Conservation (phyloP, 805 yeast genomes). For the Kodamaea jinghongensis region DNA sequence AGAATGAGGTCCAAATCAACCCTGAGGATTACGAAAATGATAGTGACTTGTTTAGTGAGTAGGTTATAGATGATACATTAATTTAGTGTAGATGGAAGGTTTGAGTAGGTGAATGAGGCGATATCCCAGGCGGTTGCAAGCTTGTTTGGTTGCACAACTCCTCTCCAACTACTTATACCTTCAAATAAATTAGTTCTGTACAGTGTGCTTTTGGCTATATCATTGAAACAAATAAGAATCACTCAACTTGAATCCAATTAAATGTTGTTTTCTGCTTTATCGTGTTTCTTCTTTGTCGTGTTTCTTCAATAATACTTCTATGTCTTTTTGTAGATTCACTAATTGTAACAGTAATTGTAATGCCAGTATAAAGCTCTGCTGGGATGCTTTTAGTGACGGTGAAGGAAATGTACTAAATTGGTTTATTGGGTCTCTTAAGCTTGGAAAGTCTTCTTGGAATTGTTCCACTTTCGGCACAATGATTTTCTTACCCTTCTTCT, state of each 20-base stretch:
- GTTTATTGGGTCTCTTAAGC: slow-evolving; percentile 16
- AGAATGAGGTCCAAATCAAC: slow-evolving; percentile 21
- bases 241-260: too few species aligned
- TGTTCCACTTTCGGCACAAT: too few species aligned
- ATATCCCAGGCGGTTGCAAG: background rate
- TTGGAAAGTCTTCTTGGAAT: background rate
- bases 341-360: slow-evolving; percentile 19
- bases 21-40: slow-evolving; percentile 49
- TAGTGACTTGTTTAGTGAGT: slow-evolving; percentile 46
- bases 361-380: slow-evolving; percentile 15
- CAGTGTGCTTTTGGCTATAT: too few species aligned
- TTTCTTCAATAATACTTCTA: slow-evolving; percentile 19
- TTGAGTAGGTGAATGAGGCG: background rate
- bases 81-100: background rate
- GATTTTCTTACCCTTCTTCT: background rate
- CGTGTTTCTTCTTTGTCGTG: too few species aligned
- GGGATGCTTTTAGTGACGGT: slow-evolving; percentile 19
- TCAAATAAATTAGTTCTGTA: too few species aligned
- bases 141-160: background rate
- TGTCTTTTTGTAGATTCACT: slow-evolving; percentile 19
- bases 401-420: slow-evolving; percentile 27
- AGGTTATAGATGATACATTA: slow-evolving; percentile 1
- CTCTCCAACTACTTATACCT: background rate
- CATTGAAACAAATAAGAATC: too few species aligned
- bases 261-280: too few species aligned